These are phyloP conservation scores for Vitellaria paradoxa DNA, from an alignment of 179 eudicot genomes.

Conservation along the genomic window DNA sequence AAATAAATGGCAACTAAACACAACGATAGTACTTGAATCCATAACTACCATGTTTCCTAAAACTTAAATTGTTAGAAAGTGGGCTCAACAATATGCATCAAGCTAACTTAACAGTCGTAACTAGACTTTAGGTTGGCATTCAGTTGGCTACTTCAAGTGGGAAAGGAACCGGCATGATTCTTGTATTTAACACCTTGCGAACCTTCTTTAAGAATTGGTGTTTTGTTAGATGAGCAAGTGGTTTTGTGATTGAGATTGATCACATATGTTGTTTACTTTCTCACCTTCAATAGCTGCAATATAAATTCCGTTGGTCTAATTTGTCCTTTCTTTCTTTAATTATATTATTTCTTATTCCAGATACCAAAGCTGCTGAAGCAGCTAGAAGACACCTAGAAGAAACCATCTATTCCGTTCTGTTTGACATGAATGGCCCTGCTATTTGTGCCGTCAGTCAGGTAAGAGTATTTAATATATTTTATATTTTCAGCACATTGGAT, in stretches of 20 bases:
- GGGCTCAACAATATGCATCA: too few species aligned
- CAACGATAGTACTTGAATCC: too few species aligned
- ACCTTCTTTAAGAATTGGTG: not conserved
- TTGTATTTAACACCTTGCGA: not conserved
- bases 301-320: not conserved
- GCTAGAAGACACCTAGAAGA: conserved; percentile 74
- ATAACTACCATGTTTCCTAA: too few species aligned
- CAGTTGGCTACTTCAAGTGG: not conserved
- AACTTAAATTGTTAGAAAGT: too few species aligned
- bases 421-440: conserved; percentile 86
- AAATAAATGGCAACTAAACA: too few species aligned
- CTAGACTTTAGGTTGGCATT: not conserved
- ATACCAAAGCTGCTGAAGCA: conserved; percentile 64
- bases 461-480: not conserved
- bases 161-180: not conserved
- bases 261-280: not conserved
- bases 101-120: too few species aligned
- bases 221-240: not conserved
- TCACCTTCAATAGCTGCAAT: not conserved
- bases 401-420: conserved; percentile 67
- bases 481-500: not conserved
- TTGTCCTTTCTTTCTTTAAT: not conserved
- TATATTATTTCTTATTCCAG: conserved; percentile 22
- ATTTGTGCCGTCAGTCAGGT: conserved; percentile 91
- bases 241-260: not conserved